Base-by-base conservation (phyloP, 2,329 filamentous ascomycete genomes). In the Chlorencoelia australis region DNA sequence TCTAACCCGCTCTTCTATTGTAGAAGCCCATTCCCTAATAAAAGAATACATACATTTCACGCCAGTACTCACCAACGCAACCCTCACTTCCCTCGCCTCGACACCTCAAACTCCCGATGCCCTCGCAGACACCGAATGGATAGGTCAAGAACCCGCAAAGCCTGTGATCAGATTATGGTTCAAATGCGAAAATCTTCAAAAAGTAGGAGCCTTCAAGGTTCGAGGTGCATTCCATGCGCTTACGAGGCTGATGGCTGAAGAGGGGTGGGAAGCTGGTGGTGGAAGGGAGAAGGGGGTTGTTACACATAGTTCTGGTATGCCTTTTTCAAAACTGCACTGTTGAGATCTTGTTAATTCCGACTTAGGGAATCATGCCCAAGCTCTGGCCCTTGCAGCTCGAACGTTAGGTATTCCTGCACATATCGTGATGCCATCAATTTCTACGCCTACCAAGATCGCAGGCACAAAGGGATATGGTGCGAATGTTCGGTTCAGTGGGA, bases 121-220 rank as follows among this genome's bases (percentile, higher is more conserved):
- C 4, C 64, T 82, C 1, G 51, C 58, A 29, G 71, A 67, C 10
- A 80, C 78, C 4, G 59, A 64, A 45, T 78, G 69, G 64, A 66
- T 71, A 48, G 71, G 69, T 5, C 62, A 68, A 25, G 53, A 56
- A n/a, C 69, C 78, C 0, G 74, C 81, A 1, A 63, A 57, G 4
- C 86, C 86, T 0, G 73, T 63, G 33, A 64, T 94, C 25, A 68
- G 75, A 9, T 68, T 96, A 35, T 91, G 84, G 66, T 94, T 96
- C 73, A 96, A 96, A 65, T 93, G 86, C 60, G 89, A 96, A 67
- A 95, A 95, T 59, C 66, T 85, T 40, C 91, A 96, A 65, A 76
- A 78, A 37, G 77, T 93, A 37, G 91, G 89, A 34, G 89, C 89
- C 1, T 96, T 96, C 67, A 96, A 96, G 64, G 82, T 78, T 11